phyloP scores from a whole-genome alignment of 2,329 filamentous ascomycete species.

The Epichloe elymi region DNA sequence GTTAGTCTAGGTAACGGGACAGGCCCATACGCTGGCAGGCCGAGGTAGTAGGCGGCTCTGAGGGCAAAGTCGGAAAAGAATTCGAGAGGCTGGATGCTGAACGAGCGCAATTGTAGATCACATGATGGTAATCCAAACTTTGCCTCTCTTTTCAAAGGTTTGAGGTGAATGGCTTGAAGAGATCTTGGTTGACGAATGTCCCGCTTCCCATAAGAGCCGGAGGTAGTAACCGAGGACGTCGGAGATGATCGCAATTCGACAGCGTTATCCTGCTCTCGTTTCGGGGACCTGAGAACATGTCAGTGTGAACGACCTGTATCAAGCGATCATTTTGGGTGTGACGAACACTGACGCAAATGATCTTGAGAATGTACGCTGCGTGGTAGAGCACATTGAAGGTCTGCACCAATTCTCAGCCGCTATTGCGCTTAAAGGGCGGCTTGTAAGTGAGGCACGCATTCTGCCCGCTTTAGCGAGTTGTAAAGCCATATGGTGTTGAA shows the following conservation, averaged over 20 bases:
- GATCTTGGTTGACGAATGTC: slow-evolving; percentile 54
- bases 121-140: slow-evolving; percentile 71
- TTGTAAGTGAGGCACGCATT: neutral
- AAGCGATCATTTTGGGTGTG: neutral
- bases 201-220: neutral
- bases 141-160: slow-evolving; percentile 63
- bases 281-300: neutral
- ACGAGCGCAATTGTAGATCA: slow-evolving; percentile 87
- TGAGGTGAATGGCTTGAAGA: slow-evolving; percentile 75
- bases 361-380: neutral
- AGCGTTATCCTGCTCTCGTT: neutral
- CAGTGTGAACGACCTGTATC: neutral
- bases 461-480: neutral
- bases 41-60: slow-evolving; percentile 86
- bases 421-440: neutral
- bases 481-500: too few species aligned
- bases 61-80: slow-evolving; percentile 93
- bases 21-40: slow-evolving; percentile 74
- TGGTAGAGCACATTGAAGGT: neutral
- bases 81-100: slow-evolving; percentile 77
- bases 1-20: slow-evolving; percentile 74
- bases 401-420: neutral
- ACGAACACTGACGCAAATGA: neutral
- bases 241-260: neutral
- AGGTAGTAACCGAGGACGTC: neutral